Conservation (phyloP, 2,329 filamentous ascomycete species). For the Fusarium sulawesiense region DNA sequence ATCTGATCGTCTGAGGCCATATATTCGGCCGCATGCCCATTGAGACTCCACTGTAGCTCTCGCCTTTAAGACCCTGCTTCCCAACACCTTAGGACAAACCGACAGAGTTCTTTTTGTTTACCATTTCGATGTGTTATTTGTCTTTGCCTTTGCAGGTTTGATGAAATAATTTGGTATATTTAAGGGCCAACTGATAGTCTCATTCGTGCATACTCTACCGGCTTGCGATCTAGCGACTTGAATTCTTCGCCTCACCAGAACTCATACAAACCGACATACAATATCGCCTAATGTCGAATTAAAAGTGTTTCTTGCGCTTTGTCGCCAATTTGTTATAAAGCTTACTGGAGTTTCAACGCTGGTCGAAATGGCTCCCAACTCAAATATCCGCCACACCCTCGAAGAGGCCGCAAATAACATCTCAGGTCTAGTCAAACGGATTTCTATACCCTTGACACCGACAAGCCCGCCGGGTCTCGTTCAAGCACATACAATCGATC, state of each 20-base stretch:
- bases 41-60: conserved; percentile 40
- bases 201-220: conserved; percentile 3
- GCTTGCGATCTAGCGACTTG: conserved; percentile 1
- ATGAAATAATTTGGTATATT: conserved; percentile 45
- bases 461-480: conserved; percentile 71
- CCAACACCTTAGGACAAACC: conserved; percentile 20
- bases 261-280: conserved; percentile 16
- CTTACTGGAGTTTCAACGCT: conserved; percentile 42
- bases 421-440: conserved; percentile 62
- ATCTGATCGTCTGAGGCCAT: conserved; percentile 43
- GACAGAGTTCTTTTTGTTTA: conserved; percentile 39
- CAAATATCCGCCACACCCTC: conserved; percentile 49
- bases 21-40: conserved; percentile 43
- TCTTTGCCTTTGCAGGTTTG: conserved; percentile 8
- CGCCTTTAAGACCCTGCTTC: conserved; percentile 42
- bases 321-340: conserved; percentile 38
- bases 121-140: conserved; percentile 12
- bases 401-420: conserved; percentile 51
- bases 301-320: conserved; percentile 40
- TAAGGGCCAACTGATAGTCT: conserved; percentile 21
- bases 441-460: conserved; percentile 69
- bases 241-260: neutral
- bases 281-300: conserved; percentile 44
- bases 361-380: conserved; percentile 57
- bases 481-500: conserved; percentile 75